Conservation (phyloP, 495 filamentous ascomycete genomes). For the Massariosphaeria phaeospora region DNA sequence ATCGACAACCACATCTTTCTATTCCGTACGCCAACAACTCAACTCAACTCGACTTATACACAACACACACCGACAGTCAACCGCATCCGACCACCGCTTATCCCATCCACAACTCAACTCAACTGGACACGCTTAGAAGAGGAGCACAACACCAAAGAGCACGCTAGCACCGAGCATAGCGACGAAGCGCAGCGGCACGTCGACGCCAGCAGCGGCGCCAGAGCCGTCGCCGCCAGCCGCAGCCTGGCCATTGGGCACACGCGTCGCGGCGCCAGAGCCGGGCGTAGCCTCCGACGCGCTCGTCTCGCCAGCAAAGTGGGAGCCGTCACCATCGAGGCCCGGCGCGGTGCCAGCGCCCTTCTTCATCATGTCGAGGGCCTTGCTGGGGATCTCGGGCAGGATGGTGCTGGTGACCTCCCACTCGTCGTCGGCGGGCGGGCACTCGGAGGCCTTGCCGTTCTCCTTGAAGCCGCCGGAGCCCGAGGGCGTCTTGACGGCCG, state of each 20-base stretch:
- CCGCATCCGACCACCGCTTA: too few species aligned
- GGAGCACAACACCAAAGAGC: slow-evolving; percentile 9
- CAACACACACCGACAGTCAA: too few species aligned
- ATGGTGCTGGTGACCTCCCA: slow-evolving; percentile 71
- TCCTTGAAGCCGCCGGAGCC: slow-evolving; percentile 74
- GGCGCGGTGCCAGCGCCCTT: slow-evolving; percentile 63
- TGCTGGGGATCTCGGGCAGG: slow-evolving; percentile 60
- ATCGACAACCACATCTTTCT: too few species aligned
- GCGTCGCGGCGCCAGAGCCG: slow-evolving; percentile 52
- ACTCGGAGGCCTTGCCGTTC: slow-evolving; percentile 59
- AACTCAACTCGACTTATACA: too few species aligned
- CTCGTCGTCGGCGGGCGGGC: slow-evolving; percentile 61
- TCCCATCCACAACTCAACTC: too few species aligned
- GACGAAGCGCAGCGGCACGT: slow-evolving; percentile 14
- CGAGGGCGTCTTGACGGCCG: slow-evolving; percentile 56
- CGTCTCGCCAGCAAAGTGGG: slow-evolving; percentile 57
- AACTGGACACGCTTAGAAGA: slow-evolving; percentile 11
- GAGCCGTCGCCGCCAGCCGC: neutral
- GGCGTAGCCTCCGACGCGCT: slow-evolving; percentile 57
- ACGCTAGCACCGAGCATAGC: slow-evolving; percentile 17
- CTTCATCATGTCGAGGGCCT: slow-evolving; percentile 62
- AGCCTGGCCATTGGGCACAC: slow-evolving; percentile 36
- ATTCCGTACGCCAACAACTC: too few species aligned
- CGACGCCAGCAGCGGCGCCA: slow-evolving; percentile 2
- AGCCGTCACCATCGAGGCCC: slow-evolving; percentile 64